Evolutionary conservation across 495 filamentous ascomycete genomes (phyloP), one percentile per base, ranked within the genome.

Genomic region (Talaromyces ruber): DNA sequence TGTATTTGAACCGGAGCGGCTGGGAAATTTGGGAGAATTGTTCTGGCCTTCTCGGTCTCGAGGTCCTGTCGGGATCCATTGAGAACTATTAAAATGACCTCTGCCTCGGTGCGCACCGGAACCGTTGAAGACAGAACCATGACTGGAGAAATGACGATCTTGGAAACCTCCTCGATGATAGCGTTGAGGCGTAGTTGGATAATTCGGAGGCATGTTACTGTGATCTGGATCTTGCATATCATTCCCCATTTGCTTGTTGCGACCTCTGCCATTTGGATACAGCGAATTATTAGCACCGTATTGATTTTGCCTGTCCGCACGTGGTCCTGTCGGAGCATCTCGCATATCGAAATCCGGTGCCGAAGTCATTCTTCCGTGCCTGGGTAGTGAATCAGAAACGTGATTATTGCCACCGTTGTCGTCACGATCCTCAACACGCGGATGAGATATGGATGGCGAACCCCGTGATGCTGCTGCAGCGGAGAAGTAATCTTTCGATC

Each of bases 271-370:
- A 59, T 72, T 72, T 39, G 73, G 75, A 70, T 87, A 87, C 1
- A 88, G 86, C 26, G 88, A 91, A 55, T 82, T 79, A 8, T 82
- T 82, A n/a, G 86, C 86, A 37, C 22, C 34, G 81, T 82, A 58
- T 74, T 79, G 34, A 66, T 84, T 82, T 50, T 81, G 78, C 30
- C 80, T 73, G 21, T 82, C 79, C 47, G 72, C 60, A 63, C 71
- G 72, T 24, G 75, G 69, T 43, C 72, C 70, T 34, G 72, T 68
- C 2, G 68, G 60, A 52, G 70, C 70, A 34, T 64, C 68, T 34
- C 67, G 73, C 37, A 68, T 70, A 62, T 68, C 64, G 5, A 66
- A 67, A 6, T 70, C 69, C 12, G 65, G 64, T 62, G 76, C 73
- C 34, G 70, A 69, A 34, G 66, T 61, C 54, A 71, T 75, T 64